Base-by-base conservation (phyloP, 805 yeast species). In the Lipomyces orientalis region DNA sequence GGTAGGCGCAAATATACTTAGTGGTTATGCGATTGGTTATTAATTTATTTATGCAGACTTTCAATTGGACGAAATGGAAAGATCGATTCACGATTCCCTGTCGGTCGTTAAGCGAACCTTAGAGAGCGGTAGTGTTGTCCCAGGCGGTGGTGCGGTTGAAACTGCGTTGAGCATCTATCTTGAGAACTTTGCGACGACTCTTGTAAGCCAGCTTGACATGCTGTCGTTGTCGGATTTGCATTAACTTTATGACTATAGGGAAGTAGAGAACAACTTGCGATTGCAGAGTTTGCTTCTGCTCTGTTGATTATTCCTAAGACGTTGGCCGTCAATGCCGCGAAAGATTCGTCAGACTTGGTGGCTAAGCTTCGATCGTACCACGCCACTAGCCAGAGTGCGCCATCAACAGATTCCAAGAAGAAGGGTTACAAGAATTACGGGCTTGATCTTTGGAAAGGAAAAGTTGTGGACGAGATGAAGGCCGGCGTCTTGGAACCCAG, bases 81-180 rank as follows among this genome's bases (percentile, higher is more conserved):
- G 99, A 80, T 93, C 98, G 0, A 80, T 96, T 69, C 98, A 92
- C 76, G 99, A 95, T 78, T 91, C 98, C 1, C 83, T 95, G 71
- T 88, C 92, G 57, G 99, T 95, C 49, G 97, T 95, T 49, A 95
- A 95, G 82, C 88, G 99, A 78, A 93, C 98, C 12, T 85, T 96
- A 73, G 99, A 95, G 80, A 88, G 94, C 75, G 98, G 98, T 25
- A 81, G 86, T 73, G 93, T 96, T 66, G 99, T 95, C 5, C 98
- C 99, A 55, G 99, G 99, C 69, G 99, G 99, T 72, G 99, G 99
- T 69, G 96, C 97, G n/a, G 99, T 95, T 46, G 99, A 95, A 81
- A 85, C 97, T 61, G 98, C 98, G 1, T 85, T 95, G 76, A 93
- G 93, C 81, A 93, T 95, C 62, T 95, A 91, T 79, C 83, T 95